A percentile compares a stretch with the other conserved stretches of the same genome.
Conservation (phyloP, 2,329 filamentous ascomycete genomes). For the Rosellinia necatrix region DNA sequence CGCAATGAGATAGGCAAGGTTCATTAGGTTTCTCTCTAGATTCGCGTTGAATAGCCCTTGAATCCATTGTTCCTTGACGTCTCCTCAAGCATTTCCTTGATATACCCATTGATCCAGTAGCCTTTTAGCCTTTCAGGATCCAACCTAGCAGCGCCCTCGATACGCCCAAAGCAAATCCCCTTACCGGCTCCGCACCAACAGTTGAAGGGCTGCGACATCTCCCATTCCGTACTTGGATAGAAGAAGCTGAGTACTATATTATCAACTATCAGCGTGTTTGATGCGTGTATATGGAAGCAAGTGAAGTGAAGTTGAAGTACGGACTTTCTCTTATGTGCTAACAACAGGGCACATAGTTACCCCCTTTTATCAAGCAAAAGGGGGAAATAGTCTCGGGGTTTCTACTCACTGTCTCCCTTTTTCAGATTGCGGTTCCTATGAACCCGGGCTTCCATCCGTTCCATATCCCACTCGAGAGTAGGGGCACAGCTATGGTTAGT, state of each 20-base stretch:
- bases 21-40: not conserved
- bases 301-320: not conserved
- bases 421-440: slow-evolving; percentile 2
- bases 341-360: too few species aligned
- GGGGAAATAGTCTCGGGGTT: not conserved
- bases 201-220: slow-evolving; percentile 18
- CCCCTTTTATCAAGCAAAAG: too few species aligned
- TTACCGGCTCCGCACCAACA: slow-evolving; percentile 20
- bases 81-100: slow-evolving; percentile 17
- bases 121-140: not conserved
- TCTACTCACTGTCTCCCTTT: slow-evolving; percentile 20
- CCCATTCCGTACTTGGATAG: slow-evolving; percentile 19
- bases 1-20: too few species aligned
- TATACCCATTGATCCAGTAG: slow-evolving; percentile 21
- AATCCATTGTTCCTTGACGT: not conserved
- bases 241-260: slow-evolving; percentile 10
- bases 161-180: slow-evolving; percentile 8
- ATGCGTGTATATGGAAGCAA: not conserved
- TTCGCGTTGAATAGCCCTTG: not conserved
- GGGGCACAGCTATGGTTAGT: slow-evolving; percentile 23
- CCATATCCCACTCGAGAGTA: slow-evolving; percentile 20
- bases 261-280: not conserved
- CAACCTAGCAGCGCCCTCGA: slow-evolving; percentile 12
- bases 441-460: slow-evolving; percentile 20
- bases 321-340: not conserved